Evolutionary conservation across 1,284 basidiomycete genomes (phyloP).

Genomic region (Leccinum fallax): DNA sequence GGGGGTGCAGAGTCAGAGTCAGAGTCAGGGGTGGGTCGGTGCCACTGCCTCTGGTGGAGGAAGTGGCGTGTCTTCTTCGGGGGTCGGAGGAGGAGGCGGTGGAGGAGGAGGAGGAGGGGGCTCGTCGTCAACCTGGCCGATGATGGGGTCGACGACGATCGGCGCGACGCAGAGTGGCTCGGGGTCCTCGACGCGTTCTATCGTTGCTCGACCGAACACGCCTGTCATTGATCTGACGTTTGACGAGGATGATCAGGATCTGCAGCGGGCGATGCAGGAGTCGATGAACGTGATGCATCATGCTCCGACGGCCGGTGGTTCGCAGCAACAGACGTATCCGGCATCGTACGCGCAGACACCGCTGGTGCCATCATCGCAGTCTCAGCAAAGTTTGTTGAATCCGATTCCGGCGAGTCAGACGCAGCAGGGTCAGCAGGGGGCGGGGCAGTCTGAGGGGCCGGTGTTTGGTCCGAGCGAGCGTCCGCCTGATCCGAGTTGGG

Average conservation of each 20-base stretch:
- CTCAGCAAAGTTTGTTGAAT: not conserved
- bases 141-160: not conserved
- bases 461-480: slow-evolving; percentile 61
- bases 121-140: not conserved
- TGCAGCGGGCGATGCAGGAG: slow-evolving; percentile 52
- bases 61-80: not conserved
- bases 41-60: not conserved
- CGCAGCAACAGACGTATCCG: slow-evolving; percentile 11
- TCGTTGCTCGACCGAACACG: slow-evolving; percentile 33
- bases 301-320: not conserved
- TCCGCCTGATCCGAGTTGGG: slow-evolving; percentile 58
- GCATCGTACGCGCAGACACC: slow-evolving; percentile 11
- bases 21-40: slow-evolving; percentile 21
- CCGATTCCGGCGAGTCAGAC: not conserved
- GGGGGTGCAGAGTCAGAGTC: slow-evolving; percentile 4
- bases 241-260: slow-evolving; percentile 51
- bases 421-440: not conserved
- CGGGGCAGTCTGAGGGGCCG: slow-evolving; percentile 32
- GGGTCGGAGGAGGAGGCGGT: no score
- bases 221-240: slow-evolving; percentile 48
- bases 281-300: slow-evolving; percentile 45
- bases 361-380: slow-evolving; percentile 1
- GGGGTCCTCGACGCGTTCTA: slow-evolving; percentile 1
- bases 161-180: not conserved
- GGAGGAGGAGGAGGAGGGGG: not conserved